Evolutionary conservation across 257 asterid genomes (phyloP).

Genomic region (Petunia axillaris): DNA sequence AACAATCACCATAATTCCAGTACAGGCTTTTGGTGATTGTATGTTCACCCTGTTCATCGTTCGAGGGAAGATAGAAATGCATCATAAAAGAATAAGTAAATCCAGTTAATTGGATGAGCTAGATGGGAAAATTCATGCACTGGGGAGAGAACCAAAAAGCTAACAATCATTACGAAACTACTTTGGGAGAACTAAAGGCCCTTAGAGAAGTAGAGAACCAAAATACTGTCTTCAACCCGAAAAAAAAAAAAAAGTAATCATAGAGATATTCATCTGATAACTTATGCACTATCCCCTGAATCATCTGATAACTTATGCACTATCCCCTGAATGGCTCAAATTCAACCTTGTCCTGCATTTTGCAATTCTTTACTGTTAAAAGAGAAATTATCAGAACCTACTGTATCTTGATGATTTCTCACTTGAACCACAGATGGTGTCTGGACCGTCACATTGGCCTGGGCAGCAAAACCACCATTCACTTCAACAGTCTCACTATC

Average conservation of each 20-base stretch:
- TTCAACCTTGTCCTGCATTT: background rate
- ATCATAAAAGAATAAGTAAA: background rate
- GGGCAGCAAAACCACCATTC: background rate
- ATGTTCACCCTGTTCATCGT: constrained; percentile 28
- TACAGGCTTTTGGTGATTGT: background rate
- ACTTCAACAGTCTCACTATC: constrained; percentile 7
- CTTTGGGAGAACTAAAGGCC: background rate
- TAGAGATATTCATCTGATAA: background rate
- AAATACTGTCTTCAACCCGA: background rate
- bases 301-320: background rate
- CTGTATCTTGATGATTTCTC: constrained; percentile 3
- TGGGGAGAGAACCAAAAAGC: constrained; percentile 12
- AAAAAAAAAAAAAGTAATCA: background rate
- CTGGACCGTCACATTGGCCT: background rate
- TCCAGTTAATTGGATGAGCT: background rate
- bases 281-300: background rate
- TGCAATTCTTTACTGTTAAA: background rate
- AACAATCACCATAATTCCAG: background rate
- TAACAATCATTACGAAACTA: background rate
- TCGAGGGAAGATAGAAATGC: background rate
- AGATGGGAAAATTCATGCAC: background rate
- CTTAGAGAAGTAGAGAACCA: background rate
- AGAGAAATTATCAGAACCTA: background rate
- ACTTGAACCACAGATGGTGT: constrained; percentile 4
- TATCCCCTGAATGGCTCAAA: constrained; percentile 3